These are phyloP conservation scores for Cyclotella choctawhatcheeana DNA, from an alignment of 108 stramenopile genomes.

Conservation along the genomic window DNA sequence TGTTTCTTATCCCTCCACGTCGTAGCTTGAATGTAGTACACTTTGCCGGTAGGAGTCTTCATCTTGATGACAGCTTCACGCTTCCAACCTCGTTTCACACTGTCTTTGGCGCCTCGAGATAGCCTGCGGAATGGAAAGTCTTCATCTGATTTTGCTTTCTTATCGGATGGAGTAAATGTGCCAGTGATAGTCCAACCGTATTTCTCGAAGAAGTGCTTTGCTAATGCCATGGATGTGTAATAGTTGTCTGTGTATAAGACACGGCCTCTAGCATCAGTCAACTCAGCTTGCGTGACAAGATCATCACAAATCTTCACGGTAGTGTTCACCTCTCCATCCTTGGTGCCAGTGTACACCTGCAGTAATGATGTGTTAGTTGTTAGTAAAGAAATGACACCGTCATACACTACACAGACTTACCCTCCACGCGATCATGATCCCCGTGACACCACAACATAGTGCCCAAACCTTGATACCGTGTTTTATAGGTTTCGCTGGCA, in stretches of 20 bases:
- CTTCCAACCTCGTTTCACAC: slow-evolving; percentile 17
- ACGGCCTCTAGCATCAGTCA: not conserved
- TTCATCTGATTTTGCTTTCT: not conserved
- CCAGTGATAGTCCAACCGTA: slow-evolving; percentile 16
- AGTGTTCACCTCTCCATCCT: not conserved
- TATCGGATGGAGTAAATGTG: slow-evolving; percentile 21
- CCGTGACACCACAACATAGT: slow-evolving; percentile 6
- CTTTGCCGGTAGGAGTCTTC: slow-evolving; percentile 2
- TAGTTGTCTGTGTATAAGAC: slow-evolving; percentile 29
- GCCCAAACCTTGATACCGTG: slow-evolving; percentile 28
- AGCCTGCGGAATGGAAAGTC: slow-evolving; percentile 27
- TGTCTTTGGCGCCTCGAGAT: slow-evolving; percentile 11
- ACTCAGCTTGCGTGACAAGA: not conserved
- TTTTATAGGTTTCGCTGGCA: slow-evolving; percentile 36
- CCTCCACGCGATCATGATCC: not conserved
- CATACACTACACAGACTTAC: too few species aligned
- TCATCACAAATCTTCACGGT: slow-evolving; percentile 5
- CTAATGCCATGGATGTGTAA: slow-evolving; percentile 9
- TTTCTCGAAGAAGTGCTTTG: slow-evolving; percentile 9
- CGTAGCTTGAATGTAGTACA: slow-evolving; percentile 15
- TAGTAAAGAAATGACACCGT: too few species aligned
- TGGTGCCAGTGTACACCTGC: not conserved
- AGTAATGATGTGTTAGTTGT: too few species aligned
- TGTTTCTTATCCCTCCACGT: slow-evolving; percentile 28
- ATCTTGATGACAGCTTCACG: slow-evolving; percentile 18